Conservation (phyloP, 2,329 filamentous ascomycete species). For the Stylonectria norvegica region DNA sequence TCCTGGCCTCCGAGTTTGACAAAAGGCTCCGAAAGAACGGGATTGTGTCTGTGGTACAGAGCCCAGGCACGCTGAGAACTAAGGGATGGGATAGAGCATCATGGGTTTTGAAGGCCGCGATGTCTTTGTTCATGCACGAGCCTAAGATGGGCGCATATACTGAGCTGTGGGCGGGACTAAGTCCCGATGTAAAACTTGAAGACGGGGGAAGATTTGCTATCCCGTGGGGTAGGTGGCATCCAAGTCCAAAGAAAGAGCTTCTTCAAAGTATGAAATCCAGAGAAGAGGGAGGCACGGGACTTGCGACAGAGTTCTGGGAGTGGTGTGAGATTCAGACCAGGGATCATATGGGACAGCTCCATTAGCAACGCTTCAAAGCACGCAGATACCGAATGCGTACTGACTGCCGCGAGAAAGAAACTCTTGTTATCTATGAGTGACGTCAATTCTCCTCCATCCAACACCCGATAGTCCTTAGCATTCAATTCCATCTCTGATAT, state of each 20-base stretch:
- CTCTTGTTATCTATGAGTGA: too few species aligned
- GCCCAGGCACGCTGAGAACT: slow-evolving; percentile 33
- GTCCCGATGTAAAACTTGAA: slow-evolving; percentile 36
- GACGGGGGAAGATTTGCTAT: slow-evolving; percentile 19
- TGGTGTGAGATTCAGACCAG: slow-evolving; percentile 33
- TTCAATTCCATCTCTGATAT: too few species aligned
- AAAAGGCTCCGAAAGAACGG: slow-evolving; percentile 17
- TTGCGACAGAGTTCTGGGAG: slow-evolving; percentile 31
- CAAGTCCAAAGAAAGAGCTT: slow-evolving; percentile 24
- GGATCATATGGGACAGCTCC: too few species aligned
- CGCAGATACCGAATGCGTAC: too few species aligned
- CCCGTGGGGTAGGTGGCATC: slow-evolving; percentile 27
- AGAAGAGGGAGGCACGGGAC: slow-evolving; percentile 31
- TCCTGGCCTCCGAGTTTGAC: slow-evolving; percentile 22
- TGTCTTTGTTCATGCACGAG: slow-evolving; percentile 17
- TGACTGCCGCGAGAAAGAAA: too few species aligned
- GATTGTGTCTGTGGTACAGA: slow-evolving; percentile 24
- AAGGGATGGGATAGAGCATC: slow-evolving; percentile 23
- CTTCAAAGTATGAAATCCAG: slow-evolving; percentile 21
- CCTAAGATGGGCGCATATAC: slow-evolving; percentile 39
- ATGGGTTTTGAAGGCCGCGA: slow-evolving; percentile 7
- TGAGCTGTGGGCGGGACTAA: slow-evolving; percentile 39
- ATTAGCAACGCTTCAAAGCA: too few species aligned
- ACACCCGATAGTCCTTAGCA: too few species aligned
- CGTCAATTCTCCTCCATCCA: too few species aligned